Conservation (phyloP, 192 early-diverging fungal species). For the Jimgerdemannia lactiflua region DNA sequence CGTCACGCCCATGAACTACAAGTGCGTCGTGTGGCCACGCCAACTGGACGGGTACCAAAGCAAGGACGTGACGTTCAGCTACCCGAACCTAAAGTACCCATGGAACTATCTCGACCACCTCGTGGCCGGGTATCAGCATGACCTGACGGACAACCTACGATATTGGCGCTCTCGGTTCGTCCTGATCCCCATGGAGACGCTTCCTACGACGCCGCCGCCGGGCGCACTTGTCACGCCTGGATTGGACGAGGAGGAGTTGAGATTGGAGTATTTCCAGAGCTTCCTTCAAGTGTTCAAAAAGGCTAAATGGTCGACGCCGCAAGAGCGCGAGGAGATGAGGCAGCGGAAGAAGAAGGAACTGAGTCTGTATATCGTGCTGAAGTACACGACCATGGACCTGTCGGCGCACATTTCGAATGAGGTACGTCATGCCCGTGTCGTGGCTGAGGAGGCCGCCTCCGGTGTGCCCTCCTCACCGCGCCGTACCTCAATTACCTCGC, state of each 20-base stretch:
- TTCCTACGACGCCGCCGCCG: conserved; percentile 42
- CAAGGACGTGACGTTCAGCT: conserved; percentile 61
- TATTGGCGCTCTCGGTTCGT: conserved; percentile 93
- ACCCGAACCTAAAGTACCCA: conserved; percentile 77
- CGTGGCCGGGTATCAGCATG: conserved; percentile 83
- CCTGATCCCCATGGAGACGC: conserved; percentile 78
- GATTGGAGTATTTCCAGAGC: conserved; percentile 80
- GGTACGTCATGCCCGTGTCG: neutral
- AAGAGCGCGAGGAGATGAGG: conserved; percentile 34
- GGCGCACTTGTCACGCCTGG: neutral
- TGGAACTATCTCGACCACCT: conserved; percentile 96
- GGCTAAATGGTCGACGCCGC: conserved; percentile 43
- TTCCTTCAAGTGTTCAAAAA: conserved; percentile 85
- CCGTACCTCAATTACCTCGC: neutral
- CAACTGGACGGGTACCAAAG: conserved; percentile 57
- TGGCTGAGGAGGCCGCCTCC: neutral
- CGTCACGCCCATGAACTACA: conserved; percentile 59
- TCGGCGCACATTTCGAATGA: conserved; percentile 26
- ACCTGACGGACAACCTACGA: conserved; percentile 69
- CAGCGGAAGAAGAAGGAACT: conserved; percentile 35
- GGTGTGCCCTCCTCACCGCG: neutral
- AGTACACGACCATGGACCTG: conserved; percentile 35
- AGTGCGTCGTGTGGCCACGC: conserved; percentile 85
- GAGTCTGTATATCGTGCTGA: conserved; percentile 19
- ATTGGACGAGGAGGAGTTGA: conserved; percentile 85